These are phyloP conservation scores for Fusarium foetens DNA, from an alignment of 2,329 filamentous ascomycete genomes.

Conservation along the genomic window DNA sequence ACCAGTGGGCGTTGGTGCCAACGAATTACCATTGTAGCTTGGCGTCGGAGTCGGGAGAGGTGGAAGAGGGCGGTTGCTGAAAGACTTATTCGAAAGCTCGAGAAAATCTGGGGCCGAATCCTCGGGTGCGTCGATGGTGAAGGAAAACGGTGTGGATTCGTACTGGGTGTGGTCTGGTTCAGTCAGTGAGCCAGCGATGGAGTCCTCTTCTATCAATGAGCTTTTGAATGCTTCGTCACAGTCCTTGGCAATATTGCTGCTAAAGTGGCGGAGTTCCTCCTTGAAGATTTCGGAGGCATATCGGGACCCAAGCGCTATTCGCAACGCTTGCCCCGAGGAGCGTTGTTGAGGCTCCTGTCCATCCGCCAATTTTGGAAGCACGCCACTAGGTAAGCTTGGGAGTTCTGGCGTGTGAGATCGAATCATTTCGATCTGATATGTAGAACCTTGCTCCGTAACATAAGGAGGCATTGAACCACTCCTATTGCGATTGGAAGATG, in stretches of 20 bases:
- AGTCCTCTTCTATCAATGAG: constrained; percentile 57
- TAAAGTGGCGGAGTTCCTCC: constrained; percentile 86
- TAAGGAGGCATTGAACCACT: constrained; percentile 34
- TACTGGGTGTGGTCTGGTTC: constrained; percentile 47
- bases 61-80: constrained; percentile 63
- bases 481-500: constrained; percentile 42
- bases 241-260: constrained; percentile 84
- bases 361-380: constrained; percentile 41
- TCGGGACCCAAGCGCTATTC: constrained; percentile 26
- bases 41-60: constrained; percentile 55
- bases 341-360: constrained; percentile 15
- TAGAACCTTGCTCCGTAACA: constrained; percentile 31
- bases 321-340: constrained; percentile 11
- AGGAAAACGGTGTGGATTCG: constrained; percentile 56
- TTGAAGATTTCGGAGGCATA: constrained; percentile 58
- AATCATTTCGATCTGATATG: constrained; percentile 35
- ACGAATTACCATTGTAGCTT: constrained; percentile 23
- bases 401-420: constrained; percentile 47
- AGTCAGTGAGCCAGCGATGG: constrained; percentile 49
- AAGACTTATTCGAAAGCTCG: constrained; percentile 49
- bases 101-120: constrained; percentile 27
- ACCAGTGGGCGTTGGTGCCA: constrained; percentile 30
- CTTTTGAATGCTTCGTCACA: constrained; percentile 94
- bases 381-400: constrained; percentile 39
- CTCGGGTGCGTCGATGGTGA: constrained; percentile 51